Evolutionary conservation across 352 stramenopile species (phyloP).

Genomic region (Pythium plurisporium): DNA sequence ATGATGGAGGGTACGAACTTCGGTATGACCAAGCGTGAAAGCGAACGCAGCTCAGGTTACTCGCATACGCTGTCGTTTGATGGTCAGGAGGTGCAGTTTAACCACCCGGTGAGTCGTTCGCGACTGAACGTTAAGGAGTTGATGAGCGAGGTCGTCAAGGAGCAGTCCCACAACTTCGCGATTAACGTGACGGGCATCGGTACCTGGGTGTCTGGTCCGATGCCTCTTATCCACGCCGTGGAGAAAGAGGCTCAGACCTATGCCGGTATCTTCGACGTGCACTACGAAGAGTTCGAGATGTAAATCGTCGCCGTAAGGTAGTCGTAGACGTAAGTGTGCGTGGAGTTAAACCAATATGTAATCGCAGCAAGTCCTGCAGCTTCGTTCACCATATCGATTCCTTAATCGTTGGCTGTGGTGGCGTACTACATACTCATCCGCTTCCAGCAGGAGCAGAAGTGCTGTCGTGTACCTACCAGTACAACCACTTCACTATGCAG

Average conservation of each 20-base stretch:
- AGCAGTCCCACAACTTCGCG: slow-evolving; percentile 81
- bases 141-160: slow-evolving; percentile 75
- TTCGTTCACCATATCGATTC: background rate
- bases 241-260: slow-evolving; percentile 71
- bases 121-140: slow-evolving; percentile 75
- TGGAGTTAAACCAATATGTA: slow-evolving; percentile 11
- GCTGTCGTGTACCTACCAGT: background rate
- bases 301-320: slow-evolving; percentile 26
- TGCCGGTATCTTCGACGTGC: slow-evolving; percentile 84
- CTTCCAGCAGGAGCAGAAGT: too few species aligned
- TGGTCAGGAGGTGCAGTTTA: slow-evolving; percentile 70
- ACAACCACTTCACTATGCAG: background rate
- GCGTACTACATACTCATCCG: too few species aligned
- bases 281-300: slow-evolving; percentile 89
- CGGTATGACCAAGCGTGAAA: slow-evolving; percentile 31
- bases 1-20: slow-evolving; percentile 41
- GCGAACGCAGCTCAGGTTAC: slow-evolving; percentile 49
- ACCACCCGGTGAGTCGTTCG: slow-evolving; percentile 61
- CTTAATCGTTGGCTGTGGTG: too few species aligned
- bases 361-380: slow-evolving; percentile 4
- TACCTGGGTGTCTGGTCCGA: slow-evolving; percentile 81
- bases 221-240: slow-evolving; percentile 72
- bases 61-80: slow-evolving; percentile 79
- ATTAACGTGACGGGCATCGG: slow-evolving; percentile 78
- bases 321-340: slow-evolving; percentile 8